Evolutionary conservation across 2,329 filamentous ascomycete genomes (phyloP).

Genomic region (Escovopsis sp.): DNA sequence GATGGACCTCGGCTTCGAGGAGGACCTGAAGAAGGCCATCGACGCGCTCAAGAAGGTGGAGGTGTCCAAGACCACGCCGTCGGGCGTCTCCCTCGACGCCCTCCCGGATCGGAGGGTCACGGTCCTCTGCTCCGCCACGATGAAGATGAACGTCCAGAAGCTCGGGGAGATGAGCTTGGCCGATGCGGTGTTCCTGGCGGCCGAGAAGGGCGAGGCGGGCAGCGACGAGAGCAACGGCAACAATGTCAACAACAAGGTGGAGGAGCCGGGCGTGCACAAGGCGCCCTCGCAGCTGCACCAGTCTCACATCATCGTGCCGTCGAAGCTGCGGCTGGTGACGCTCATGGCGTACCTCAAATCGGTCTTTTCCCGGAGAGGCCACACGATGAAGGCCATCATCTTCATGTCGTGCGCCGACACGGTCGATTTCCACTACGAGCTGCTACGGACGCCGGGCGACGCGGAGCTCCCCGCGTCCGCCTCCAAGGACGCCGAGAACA

Average conservation of each 20-base stretch:
- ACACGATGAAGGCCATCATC: constrained; percentile 91
- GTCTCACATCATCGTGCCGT: constrained; percentile 71
- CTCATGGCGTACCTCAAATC: constrained; percentile 73
- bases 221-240: constrained; percentile 12
- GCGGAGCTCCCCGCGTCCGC: constrained; percentile 12
- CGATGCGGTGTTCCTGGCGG: constrained; percentile 76
- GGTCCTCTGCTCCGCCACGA: constrained; percentile 85
- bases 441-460: constrained; percentile 41
- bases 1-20: constrained; percentile 95
- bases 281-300: constrained; percentile 92
- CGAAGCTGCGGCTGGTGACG: constrained; percentile 82
- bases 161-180: constrained; percentile 90
- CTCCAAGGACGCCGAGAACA: constrained; percentile 20
- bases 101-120: constrained; percentile 69
- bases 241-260: constrained; percentile 29
- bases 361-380: constrained; percentile 74
- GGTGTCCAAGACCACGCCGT: constrained; percentile 43
- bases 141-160: constrained; percentile 95
- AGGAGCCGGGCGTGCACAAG: constrained; percentile 44
- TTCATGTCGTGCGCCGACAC: constrained; percentile 96
- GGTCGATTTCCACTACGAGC: constrained; percentile 89
- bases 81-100: constrained; percentile 42
- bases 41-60: constrained; percentile 55
- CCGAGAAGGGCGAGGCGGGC: constrained; percentile 36
- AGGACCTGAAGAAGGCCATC: constrained; percentile 82